Conservation (phyloP, 73 alveolate genomes). For the Effrenium voratum region DNA sequence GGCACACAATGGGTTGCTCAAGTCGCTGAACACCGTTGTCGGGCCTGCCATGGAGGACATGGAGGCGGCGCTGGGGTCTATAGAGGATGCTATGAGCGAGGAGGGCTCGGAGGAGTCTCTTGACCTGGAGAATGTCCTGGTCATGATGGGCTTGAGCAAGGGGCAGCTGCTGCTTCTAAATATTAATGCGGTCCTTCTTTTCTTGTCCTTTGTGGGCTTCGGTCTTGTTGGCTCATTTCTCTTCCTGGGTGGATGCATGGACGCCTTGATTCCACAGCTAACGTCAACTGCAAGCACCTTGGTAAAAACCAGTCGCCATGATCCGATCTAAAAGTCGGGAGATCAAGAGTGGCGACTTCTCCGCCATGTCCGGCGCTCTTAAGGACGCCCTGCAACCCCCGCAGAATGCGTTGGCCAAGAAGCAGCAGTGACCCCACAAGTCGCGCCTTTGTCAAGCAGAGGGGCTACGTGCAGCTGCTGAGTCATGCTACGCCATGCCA, state of each 20-base stretch:
- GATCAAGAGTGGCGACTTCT: neutral
- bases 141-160: neutral
- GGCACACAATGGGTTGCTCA: neutral
- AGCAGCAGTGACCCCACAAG: conserved; percentile 11
- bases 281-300: neutral
- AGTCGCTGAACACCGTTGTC: neutral
- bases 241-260: neutral
- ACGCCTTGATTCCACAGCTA: conserved; percentile 9
- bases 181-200: neutral
- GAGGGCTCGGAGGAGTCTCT: neutral
- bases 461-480: too few species aligned
- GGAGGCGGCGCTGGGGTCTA: neutral
- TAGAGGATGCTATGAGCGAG: too few species aligned
- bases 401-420: neutral
- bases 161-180: neutral
- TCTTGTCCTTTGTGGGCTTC: neutral
- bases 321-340: neutral
- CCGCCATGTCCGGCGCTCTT: neutral
- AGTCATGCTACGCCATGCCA: too few species aligned
- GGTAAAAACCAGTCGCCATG: neutral
- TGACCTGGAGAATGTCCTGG: neutral
- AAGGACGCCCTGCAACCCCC: neutral
- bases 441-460: too few species aligned
- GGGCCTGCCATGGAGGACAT: neutral
- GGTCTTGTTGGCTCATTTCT: neutral